Conservation (phyloP, 768 basidiomycete species). For the Butyriboletus loyo region DNA sequence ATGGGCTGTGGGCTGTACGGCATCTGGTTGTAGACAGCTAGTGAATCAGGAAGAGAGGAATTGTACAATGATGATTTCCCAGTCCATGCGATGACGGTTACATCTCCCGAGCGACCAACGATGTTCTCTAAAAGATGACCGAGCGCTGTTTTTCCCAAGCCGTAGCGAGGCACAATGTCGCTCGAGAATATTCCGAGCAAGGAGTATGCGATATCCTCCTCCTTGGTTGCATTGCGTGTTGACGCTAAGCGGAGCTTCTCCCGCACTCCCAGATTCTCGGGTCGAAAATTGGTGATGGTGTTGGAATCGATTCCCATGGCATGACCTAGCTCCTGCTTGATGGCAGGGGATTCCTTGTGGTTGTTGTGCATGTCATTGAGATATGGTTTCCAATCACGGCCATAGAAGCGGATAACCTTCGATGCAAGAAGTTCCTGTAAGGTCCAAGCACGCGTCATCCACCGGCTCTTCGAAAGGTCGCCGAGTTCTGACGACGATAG, state of each 20-base stretch:
- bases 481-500: no score
- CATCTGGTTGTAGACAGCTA: background rate
- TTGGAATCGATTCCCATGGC: background rate
- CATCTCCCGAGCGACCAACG: background rate
- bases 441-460: background rate
- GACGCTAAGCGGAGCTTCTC: background rate
- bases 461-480: background rate
- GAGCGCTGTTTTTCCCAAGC: background rate
- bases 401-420: background rate
- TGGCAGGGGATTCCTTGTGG: background rate
- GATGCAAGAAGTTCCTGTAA: background rate
- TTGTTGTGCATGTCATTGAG: background rate
- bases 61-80: background rate
- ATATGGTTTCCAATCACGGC: background rate
- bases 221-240: background rate
- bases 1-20: no score
- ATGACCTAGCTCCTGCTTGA: background rate
- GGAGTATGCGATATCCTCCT: background rate
- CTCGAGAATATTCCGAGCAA: background rate
- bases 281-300: background rate
- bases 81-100: background rate
- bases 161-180: background rate
- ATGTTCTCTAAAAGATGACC: background rate
- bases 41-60: background rate
- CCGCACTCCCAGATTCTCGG: background rate